These are phyloP conservation scores for Hypocrella siamensis DNA, from an alignment of 2,329 filamentous ascomycete genomes.

Conservation along the genomic window DNA sequence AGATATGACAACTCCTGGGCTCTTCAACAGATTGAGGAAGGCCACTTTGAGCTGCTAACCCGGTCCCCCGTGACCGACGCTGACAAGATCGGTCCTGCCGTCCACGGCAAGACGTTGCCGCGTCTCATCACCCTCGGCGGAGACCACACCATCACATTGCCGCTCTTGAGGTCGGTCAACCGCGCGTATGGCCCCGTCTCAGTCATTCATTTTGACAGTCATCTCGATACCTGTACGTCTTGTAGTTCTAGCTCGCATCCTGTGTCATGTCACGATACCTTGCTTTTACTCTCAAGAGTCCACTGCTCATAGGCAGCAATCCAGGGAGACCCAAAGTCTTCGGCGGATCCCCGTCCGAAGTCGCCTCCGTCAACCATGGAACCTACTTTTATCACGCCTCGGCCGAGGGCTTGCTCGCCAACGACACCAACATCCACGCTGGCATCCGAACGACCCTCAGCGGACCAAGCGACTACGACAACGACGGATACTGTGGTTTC, in stretches of 20 bases:
- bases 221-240: slow-evolving; percentile 48
- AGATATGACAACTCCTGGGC: slow-evolving; percentile 75
- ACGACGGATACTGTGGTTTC: slow-evolving; percentile 10
- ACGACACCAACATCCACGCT: slow-evolving; percentile 57
- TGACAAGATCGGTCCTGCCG: slow-evolving; percentile 49
- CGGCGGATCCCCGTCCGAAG: slow-evolving; percentile 61
- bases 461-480: slow-evolving; percentile 17
- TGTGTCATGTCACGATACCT: too few relatives aligned
- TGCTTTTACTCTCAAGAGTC: too few relatives aligned
- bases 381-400: slow-evolving; percentile 11
- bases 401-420: slow-evolving; percentile 5
- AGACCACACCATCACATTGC: slow-evolving; percentile 47
- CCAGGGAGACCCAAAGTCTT: slow-evolving; percentile 75
- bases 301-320: slow-evolving; percentile 1
- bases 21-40: slow-evolving; percentile 72
- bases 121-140: slow-evolving; percentile 63
- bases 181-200: slow-evolving; percentile 43
- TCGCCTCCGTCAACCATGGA: slow-evolving; percentile 29
- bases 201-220: slow-evolving; percentile 48
- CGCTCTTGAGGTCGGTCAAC: slow-evolving; percentile 43
- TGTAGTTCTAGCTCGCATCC: too few relatives aligned
- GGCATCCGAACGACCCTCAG: slow-evolving; percentile 61
- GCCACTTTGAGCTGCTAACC: slow-evolving; percentile 61
- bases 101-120: slow-evolving; percentile 60
- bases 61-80: slow-evolving; percentile 56